These are phyloP conservation scores for Metarhizium album DNA, from an alignment of 2,329 filamentous ascomycete genomes.

Conservation along the genomic window DNA sequence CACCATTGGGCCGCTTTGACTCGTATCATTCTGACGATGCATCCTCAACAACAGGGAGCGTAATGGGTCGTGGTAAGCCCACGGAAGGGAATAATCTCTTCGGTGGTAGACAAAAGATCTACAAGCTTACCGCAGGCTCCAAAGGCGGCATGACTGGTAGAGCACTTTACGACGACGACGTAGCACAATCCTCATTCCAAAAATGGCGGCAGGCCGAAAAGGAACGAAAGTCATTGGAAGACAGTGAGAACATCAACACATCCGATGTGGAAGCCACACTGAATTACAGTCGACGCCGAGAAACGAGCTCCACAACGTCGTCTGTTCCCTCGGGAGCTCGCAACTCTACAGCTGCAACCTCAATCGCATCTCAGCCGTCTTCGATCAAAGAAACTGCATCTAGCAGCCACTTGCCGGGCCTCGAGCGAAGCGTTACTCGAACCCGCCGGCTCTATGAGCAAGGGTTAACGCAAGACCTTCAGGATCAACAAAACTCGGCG, in stretches of 20 bases:
- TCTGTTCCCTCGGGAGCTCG: constrained; percentile 55
- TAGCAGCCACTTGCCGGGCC: constrained; percentile 25
- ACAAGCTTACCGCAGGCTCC: constrained; percentile 59
- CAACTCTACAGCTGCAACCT: constrained; percentile 81
- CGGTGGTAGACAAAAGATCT: constrained; percentile 91
- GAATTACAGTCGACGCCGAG: constrained; percentile 64
- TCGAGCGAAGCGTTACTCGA: constrained; percentile 59
- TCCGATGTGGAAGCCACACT: constrained; percentile 38
- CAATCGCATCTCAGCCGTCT: constrained; percentile 53
- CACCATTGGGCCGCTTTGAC: constrained; percentile 47
- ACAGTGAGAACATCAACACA: constrained; percentile 24
- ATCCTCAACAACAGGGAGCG: constrained; percentile 50
- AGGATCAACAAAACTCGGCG: constrained; percentile 69
- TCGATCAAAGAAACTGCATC: constrained; percentile 39
- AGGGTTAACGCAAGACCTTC: constrained; percentile 65
- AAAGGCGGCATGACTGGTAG: constrained; percentile 50
- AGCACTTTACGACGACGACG: constrained; percentile 77
- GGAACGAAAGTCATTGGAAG: constrained; percentile 37
- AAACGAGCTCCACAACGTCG: constrained; percentile 79
- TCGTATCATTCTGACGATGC: constrained; percentile 66
- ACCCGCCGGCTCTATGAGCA: constrained; percentile 73
- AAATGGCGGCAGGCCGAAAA: constrained; percentile 55
- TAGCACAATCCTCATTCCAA: constrained; percentile 74
- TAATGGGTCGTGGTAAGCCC: constrained; percentile 78
- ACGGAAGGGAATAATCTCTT: constrained; percentile 88